Evolutionary conservation across 371 early-diverging fungal genomes (phyloP).

Genomic region (Mortierella sp.): DNA sequence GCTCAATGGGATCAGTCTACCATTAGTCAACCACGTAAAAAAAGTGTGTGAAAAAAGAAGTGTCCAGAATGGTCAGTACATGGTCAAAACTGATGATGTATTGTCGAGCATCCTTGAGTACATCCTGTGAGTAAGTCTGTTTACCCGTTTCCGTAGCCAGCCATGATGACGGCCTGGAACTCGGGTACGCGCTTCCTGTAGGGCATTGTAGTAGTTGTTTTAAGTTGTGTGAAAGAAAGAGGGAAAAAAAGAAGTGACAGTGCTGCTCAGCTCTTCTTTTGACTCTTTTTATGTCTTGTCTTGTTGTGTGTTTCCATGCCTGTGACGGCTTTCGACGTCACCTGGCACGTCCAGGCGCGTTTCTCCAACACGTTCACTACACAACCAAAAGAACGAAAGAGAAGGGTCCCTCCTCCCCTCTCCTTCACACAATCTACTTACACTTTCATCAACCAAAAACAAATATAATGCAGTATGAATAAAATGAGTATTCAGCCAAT

Average conservation of each 20-base stretch:
- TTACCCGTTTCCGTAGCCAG: slow-evolving; percentile 84
- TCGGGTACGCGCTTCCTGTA: slow-evolving; percentile 64
- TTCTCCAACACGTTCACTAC: too few species aligned
- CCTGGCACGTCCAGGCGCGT: too few species aligned
- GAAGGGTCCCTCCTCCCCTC: too few species aligned
- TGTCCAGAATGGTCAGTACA: background rate
- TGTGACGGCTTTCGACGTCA: slow-evolving; percentile 7
- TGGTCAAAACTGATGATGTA: background rate
- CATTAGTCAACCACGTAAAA: background rate
- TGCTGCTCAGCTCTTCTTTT: background rate
- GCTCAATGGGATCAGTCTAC: slow-evolving; percentile 85
- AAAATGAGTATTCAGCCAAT: too few species aligned
- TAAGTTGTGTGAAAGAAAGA: background rate
- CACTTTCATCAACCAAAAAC: too few species aligned
- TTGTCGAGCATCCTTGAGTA: background rate
- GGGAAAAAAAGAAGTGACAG: too few species aligned
- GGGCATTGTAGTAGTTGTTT: slow-evolving; percentile 29
- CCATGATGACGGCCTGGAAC: slow-evolving; percentile 86
- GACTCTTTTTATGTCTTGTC: background rate
- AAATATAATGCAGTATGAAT: too few species aligned
- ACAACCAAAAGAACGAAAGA: too few species aligned
- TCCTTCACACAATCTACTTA: too few species aligned
- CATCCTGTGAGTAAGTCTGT: background rate
- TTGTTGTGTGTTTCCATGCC: background rate
- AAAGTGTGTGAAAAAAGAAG: background rate